These are phyloP conservation scores for Gypsophila paniculata DNA, from an alignment of 179 eudicot species.

Conservation along the genomic window DNA sequence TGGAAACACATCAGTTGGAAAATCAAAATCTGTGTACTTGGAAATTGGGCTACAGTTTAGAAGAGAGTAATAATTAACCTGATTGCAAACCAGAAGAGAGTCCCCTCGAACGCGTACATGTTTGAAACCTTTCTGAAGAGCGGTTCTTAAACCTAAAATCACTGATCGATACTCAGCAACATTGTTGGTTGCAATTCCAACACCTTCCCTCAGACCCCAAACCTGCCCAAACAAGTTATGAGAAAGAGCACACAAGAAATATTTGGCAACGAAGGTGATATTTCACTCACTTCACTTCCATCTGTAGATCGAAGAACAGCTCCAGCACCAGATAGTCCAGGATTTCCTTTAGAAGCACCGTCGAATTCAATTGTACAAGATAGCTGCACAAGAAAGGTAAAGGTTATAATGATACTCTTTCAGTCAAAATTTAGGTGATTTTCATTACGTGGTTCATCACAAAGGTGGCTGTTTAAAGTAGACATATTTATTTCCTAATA, in stretches of 20 bases:
- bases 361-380: conserved; percentile 80
- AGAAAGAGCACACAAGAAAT: not conserved
- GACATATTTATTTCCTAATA: too few relatives aligned
- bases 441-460: not conserved
- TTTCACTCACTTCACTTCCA: conserved; percentile 53
- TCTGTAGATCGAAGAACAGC: conserved; percentile 67
- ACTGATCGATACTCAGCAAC: conserved; percentile 85
- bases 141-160: conserved; percentile 67
- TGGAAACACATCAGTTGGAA: too few relatives aligned
- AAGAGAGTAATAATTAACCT: conserved; percentile 37
- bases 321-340: conserved; percentile 95
- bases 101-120: conserved; percentile 69
- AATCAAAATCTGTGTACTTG: not conserved
- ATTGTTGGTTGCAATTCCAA: conserved; percentile 82
- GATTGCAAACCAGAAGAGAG: conserved; percentile 80
- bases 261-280: not conserved
- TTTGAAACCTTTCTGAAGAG: conserved; percentile 63
- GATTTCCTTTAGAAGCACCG: conserved; percentile 97
- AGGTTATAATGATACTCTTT: too few relatives aligned
- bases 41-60: not conserved
- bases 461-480: conserved; percentile 5
- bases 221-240: conserved; percentile 37
- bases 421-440: too few relatives aligned
- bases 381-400: conserved; percentile 26
- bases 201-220: conserved; percentile 71